These are phyloP conservation scores for Rutstroemia sydowiana DNA, from an alignment of 2,329 filamentous ascomycete genomes.

Conservation along the genomic window DNA sequence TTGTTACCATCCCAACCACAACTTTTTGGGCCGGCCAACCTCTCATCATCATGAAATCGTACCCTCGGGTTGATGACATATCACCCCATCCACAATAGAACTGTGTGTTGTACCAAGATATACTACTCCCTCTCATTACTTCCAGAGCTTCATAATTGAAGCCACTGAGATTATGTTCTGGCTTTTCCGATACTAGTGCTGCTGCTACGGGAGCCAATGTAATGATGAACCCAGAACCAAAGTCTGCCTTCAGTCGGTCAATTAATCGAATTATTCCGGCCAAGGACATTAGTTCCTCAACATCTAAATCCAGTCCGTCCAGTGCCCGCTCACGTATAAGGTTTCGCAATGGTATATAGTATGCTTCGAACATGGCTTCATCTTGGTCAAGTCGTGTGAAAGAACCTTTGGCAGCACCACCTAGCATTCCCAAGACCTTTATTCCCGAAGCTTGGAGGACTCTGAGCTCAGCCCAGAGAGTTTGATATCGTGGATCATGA, in stretches of 20 bases:
- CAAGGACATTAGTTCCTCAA: conserved; percentile 70
- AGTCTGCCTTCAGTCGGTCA: conserved; percentile 60
- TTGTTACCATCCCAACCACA: conserved; percentile 75
- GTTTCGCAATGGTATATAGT: conserved; percentile 62
- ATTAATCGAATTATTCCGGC: conserved; percentile 59
- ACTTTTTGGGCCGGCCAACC: conserved; percentile 70
- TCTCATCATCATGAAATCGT: conserved; percentile 45
- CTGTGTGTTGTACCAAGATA: conserved; percentile 84
- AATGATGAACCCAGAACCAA: conserved; percentile 64
- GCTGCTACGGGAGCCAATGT: conserved; percentile 77
- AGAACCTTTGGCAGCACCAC: conserved; percentile 72
- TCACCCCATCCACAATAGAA: conserved; percentile 80
- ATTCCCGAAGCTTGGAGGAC: conserved; percentile 66
- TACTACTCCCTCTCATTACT: conserved; percentile 53
- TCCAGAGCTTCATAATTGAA: conserved; percentile 77
- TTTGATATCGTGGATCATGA: conserved; percentile 56
- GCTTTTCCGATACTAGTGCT: conserved; percentile 50
- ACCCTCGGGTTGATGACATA: conserved; percentile 31
- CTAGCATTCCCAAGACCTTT: conserved; percentile 79
- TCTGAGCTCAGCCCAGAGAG: conserved; percentile 71
- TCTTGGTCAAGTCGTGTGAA: conserved; percentile 54
- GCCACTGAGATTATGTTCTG: conserved; percentile 65
- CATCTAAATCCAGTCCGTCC: conserved; percentile 69
- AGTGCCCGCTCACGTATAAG: conserved; percentile 54
- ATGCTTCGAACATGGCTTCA: conserved; percentile 58